Conservation (phyloP, 2,329 filamentous ascomycete species). For the Colletotrichum higginsianum region DNA sequence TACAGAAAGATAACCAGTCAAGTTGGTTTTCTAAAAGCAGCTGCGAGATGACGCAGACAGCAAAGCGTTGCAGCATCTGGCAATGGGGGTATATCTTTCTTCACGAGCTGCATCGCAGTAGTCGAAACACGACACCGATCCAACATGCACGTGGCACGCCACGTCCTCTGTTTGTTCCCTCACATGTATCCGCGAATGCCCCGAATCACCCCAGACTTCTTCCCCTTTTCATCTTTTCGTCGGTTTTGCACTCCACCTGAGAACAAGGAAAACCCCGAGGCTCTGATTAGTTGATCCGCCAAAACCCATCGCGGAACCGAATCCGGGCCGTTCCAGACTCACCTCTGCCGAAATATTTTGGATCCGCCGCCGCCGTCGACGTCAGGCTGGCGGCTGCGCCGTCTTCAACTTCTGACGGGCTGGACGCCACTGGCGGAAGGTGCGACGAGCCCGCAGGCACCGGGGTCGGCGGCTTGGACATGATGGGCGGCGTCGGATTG, state of each 20-base stretch:
- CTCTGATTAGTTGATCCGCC: conserved; percentile 27
- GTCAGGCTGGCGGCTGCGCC: conserved; percentile 49
- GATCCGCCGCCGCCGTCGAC: conserved; percentile 46
- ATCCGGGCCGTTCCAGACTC: conserved; percentile 47
- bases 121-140: conserved; percentile 3
- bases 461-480: conserved; percentile 50
- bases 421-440: conserved; percentile 56
- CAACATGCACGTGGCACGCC: not conserved
- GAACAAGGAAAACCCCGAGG: conserved; percentile 8
- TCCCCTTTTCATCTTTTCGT: conserved; percentile 66
- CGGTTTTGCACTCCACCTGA: conserved; percentile 65
- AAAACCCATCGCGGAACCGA: conserved; percentile 51
- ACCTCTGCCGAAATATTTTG: conserved; percentile 64
- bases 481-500: conserved; percentile 61
- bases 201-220: conserved; percentile 57
- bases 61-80: not conserved
- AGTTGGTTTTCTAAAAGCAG: not conserved
- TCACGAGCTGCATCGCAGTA: not conserved
- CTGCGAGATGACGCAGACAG: not conserved
- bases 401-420: conserved; percentile 46
- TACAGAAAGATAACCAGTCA: too few relatives aligned
- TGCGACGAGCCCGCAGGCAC: conserved; percentile 50
- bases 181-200: conserved; percentile 58
- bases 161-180: conserved; percentile 2
- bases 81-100: conserved; percentile 1